A percentile compares a stretch with the other conserved stretches of the same genome.
Conservation (phyloP, 306 rosid genomes). For the Medicago lupulina region DNA sequence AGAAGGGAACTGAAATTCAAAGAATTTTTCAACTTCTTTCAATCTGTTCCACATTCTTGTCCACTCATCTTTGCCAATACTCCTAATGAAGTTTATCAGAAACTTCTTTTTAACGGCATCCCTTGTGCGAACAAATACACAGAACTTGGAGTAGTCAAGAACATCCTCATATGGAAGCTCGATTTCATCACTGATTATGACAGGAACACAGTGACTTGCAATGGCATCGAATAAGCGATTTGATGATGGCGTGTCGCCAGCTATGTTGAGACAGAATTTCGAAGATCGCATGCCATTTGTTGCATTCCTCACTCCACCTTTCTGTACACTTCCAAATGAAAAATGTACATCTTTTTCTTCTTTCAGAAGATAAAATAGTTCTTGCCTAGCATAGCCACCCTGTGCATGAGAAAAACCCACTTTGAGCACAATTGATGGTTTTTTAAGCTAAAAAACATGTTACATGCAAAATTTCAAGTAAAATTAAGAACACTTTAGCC, state of each 20-base stretch:
- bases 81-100: conserved; percentile 59
- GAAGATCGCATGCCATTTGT: conserved; percentile 73
- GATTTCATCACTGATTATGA: conserved; percentile 78
- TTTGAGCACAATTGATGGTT: background rate
- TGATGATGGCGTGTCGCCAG: conserved; percentile 89
- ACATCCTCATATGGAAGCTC: conserved; percentile 85
- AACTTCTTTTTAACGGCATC: conserved; percentile 66
- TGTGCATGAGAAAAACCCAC: conserved; percentile 36
- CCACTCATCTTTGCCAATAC: conserved; percentile 73
- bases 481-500: background rate
- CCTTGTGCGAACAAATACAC: conserved; percentile 69
- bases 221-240: conserved; percentile 87
- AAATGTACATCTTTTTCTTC: conserved; percentile 79
- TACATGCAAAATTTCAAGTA: background rate
- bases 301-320: conserved; percentile 62
- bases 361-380: conserved; percentile 70
- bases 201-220: conserved; percentile 79
- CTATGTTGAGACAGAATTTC: conserved; percentile 89
- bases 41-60: conserved; percentile 74
- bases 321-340: conserved; percentile 70
- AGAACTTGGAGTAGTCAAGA: conserved; percentile 78
- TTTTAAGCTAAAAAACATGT: background rate
- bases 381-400: conserved; percentile 81
- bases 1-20: conserved; percentile 78
- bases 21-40: conserved; percentile 66